These are phyloP conservation scores for Scedosporium dehoogii DNA, from an alignment of 2,329 filamentous ascomycete species.

Conservation along the genomic window DNA sequence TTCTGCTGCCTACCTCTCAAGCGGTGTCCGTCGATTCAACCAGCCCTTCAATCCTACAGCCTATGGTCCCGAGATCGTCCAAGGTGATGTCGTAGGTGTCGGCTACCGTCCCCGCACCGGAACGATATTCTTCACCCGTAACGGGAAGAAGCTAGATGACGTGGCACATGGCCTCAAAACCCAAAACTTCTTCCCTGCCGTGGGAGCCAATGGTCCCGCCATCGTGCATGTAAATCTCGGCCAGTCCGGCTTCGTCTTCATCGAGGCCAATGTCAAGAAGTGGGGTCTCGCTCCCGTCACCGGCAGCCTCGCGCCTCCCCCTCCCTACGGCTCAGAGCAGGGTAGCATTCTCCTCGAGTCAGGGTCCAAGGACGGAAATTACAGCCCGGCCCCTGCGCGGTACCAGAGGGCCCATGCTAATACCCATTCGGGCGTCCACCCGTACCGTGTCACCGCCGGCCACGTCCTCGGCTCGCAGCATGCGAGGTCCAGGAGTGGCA, in stretches of 20 bases:
- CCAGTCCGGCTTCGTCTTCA: constrained; percentile 96
- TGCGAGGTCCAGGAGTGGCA: constrained; percentile 65
- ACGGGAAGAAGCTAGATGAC: constrained; percentile 94
- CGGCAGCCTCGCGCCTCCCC: constrained; percentile 86
- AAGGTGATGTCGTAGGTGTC: constrained; percentile 92
- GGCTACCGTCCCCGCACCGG: constrained; percentile 92
- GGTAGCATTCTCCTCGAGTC: constrained; percentile 91
- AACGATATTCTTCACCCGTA: constrained; percentile 94
- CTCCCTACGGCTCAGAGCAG: constrained; percentile 93
- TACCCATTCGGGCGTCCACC: constrained; percentile 21
- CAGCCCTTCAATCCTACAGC: constrained; percentile 75
- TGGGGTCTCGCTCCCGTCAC: constrained; percentile 97
- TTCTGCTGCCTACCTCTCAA: constrained; percentile 85
- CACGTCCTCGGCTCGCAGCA: constrained; percentile 52
- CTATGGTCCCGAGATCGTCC: constrained; percentile 77
- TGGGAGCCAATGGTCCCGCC: constrained; percentile 92
- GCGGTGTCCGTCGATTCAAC: constrained; percentile 78
- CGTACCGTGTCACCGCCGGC: constrained; percentile 16
- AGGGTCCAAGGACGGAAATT: constrained; percentile 55
- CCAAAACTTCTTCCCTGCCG: constrained; percentile 94
- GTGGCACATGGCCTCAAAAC: constrained; percentile 86
- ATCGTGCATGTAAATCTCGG: constrained; percentile 95
- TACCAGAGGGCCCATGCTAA: constrained; percentile 29
- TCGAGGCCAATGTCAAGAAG: constrained; percentile 99
- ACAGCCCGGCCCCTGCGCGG: constrained; percentile 10